These are phyloP conservation scores for Dactylonectria macrodidyma DNA, from an alignment of 2,329 filamentous ascomycete genomes.

Conservation along the genomic window DNA sequence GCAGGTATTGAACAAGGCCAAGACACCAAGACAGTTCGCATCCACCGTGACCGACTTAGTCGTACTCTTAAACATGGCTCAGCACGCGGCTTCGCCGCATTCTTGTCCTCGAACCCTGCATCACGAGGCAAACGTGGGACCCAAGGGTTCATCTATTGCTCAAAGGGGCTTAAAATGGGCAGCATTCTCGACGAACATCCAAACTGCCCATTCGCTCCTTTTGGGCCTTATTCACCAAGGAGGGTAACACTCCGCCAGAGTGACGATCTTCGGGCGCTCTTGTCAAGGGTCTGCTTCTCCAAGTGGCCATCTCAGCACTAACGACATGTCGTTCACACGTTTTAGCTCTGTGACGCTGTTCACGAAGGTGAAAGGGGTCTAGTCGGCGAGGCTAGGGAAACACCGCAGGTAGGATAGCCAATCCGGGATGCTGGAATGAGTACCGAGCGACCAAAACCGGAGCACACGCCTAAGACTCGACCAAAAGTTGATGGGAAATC, in stretches of 20 bases:
- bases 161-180: constrained; percentile 39
- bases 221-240: constrained; percentile 34
- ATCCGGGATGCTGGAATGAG: constrained; percentile 13
- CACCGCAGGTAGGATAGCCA: constrained; percentile 16
- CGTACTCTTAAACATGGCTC: constrained; percentile 40
- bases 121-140: constrained; percentile 37
- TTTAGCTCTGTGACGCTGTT: constrained; percentile 37
- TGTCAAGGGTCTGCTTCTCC: constrained; percentile 35
- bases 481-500: constrained; percentile 15
- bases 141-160: constrained; percentile 36
- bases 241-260: constrained; percentile 32
- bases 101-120: constrained; percentile 29
- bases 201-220: constrained; percentile 40
- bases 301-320: constrained; percentile 34
- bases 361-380: constrained; percentile 35
- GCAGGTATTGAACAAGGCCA: constrained; percentile 19
- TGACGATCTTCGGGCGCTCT: constrained; percentile 39
- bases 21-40: constrained; percentile 3
- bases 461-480: constrained; percentile 22
- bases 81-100: constrained; percentile 27
- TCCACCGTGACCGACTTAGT: constrained; percentile 27
- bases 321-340: constrained; percentile 32
- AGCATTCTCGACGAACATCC: constrained; percentile 29
- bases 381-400: constrained; percentile 25
- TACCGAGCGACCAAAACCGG: constrained; percentile 9